Conservation (phyloP, 1,139 yeast genomes). For the Geotrichum klebahnii region DNA sequence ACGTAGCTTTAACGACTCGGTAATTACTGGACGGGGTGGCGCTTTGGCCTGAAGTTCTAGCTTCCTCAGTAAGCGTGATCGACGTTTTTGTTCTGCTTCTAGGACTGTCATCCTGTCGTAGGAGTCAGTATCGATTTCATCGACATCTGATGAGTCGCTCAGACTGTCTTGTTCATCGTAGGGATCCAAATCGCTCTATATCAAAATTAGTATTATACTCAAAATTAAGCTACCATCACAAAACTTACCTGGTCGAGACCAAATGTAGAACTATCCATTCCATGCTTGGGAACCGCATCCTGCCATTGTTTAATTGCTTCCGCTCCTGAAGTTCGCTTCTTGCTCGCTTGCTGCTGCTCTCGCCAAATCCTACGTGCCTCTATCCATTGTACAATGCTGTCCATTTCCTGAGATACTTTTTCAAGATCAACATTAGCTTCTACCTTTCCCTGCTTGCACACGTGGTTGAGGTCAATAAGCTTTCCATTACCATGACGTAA, state of each 20-base stretch:
- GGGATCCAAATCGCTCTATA: conserved; percentile 54
- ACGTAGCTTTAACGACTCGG: conserved; percentile 33
- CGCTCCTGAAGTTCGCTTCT: conserved; percentile 28
- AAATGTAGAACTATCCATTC: conserved; percentile 49
- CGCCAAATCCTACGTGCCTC: conserved; percentile 43
- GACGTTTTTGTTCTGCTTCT: conserved; percentile 23
- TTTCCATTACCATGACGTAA: conserved; percentile 51
- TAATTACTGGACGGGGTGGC: conserved; percentile 34
- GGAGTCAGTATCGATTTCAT: conserved; percentile 15
- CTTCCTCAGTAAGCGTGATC: conserved; percentile 24
- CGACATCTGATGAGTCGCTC: conserved; percentile 30
- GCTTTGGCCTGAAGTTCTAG: conserved; percentile 24
- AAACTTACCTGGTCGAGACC: conserved; percentile 60
- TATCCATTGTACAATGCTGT: conserved; percentile 46
- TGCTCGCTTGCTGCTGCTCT: conserved; percentile 24
- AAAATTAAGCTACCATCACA: conserved; percentile 39
- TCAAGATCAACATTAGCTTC: conserved; percentile 44
- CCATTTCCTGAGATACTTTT: conserved; percentile 45
- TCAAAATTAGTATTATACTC: conserved; percentile 57
- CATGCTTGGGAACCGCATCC: conserved; percentile 42
- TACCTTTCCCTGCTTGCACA: conserved; percentile 35
- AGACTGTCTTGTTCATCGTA: conserved; percentile 39
- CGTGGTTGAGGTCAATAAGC: conserved; percentile 37
- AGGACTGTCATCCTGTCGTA: conserved; percentile 17
- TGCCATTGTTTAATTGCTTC: conserved; percentile 30